Evolutionary conservation across 306 rosid genomes (phyloP).

Genomic region (Castanospermum australe): DNA sequence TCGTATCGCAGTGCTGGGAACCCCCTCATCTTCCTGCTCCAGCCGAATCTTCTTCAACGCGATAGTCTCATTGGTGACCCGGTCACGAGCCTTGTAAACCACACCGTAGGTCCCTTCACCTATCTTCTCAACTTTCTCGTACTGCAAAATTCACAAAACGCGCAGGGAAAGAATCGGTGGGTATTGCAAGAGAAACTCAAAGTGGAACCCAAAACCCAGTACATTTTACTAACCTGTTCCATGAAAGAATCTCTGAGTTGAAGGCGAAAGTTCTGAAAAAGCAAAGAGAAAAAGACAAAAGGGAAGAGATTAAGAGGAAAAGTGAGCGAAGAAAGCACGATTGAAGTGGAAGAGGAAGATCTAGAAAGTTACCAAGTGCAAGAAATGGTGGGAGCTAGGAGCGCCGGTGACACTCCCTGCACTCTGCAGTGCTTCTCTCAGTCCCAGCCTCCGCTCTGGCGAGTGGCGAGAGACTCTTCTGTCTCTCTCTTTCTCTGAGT

Average conservation of each 20-base stretch:
- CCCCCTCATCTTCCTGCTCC: constrained; percentile 93
- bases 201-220: constrained; percentile 14
- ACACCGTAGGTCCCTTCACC: constrained; percentile 92
- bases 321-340: background rate
- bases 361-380: background rate
- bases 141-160: constrained; percentile 45
- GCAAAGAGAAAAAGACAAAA: background rate
- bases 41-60: constrained; percentile 90
- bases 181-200: background rate
- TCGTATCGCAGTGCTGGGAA: constrained; percentile 86
- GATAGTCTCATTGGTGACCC: constrained; percentile 66
- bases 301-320: background rate
- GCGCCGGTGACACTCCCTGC: background rate
- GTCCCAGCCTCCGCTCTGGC: background rate
- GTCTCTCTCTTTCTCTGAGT: background rate
- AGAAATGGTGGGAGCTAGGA: background rate
- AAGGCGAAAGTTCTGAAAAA: constrained; percentile 11
- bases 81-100: constrained; percentile 88
- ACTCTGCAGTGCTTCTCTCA: background rate
- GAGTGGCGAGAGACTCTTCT: background rate
- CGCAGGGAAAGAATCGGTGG: background rate
- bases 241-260: constrained; percentile 16
- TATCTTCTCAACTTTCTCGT: constrained; percentile 89
- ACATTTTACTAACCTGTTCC: constrained; percentile 42
- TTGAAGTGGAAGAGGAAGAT: background rate